Evolutionary conservation across 176 grass and related monocot species (phyloP), one percentile per base, ranked within the genome.

Genomic region (Triticum dicoccoides): DNA sequence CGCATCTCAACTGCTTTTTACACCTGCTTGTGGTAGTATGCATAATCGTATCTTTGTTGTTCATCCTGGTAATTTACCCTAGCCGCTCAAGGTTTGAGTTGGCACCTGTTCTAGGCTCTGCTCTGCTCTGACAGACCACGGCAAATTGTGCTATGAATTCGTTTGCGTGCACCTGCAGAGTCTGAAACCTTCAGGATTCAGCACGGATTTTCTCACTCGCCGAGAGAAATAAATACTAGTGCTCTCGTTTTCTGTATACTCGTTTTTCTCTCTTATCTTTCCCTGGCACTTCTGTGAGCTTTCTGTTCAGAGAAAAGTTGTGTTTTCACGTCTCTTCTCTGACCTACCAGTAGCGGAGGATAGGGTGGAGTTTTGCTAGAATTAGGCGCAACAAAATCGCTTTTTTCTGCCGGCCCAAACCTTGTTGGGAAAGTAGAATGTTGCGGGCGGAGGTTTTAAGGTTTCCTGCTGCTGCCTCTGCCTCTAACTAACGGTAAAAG

Each of bases 351-450:
- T 73, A 78, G 54, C 18, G 6, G 17, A 56, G 15, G 15, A 8
- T 58, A 58, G 65, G 61, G 79, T 91, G 77, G 51, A 13, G 82
- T 70, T 78, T 88, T 85, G 82, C 86, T 66, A 88, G 87, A 85
- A 85, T 91, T 91, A 66, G 87, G 54, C 11, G 18, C 14, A n/a
- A 12, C 59, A 30, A 71, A 41, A 44, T 1, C 14, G 10, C 9
- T 24, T 68, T 86, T 86, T 82, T 52, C 44, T 11, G 51, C 62
- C 83, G 76, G 11, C 62, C 89, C 81, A 2, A 52, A 52, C 49
- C 49, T 52, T 52, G 49, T 52, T 52, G 61, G 77, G 17, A 81
- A 71, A 77, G 69, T 10, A 88, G 80, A 84, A 74, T 75, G 70
- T 15, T 58, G 54, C 18, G 54, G 54, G 11, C 76, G 9, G 69